These are phyloP conservation scores for Actinidia chinensis DNA, from an alignment of 179 eudicot species.

Conservation along the genomic window DNA sequence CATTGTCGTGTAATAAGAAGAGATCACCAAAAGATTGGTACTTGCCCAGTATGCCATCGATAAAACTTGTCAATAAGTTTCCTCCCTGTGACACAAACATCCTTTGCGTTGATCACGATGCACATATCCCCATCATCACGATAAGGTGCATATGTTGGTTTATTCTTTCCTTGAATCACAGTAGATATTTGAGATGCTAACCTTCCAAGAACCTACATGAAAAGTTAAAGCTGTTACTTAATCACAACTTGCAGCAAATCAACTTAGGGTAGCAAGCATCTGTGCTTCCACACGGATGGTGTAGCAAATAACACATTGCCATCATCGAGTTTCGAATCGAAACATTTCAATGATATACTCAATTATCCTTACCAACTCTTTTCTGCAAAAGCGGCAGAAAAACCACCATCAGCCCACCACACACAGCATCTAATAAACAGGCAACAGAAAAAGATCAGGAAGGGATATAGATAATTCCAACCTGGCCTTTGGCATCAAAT, in stretches of 20 bases:
- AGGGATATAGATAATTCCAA: slow-evolving; percentile 19
- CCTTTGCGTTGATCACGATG: slow-evolving; percentile 87
- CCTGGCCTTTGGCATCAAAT: slow-evolving; percentile 98
- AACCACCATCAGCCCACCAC: not conserved
- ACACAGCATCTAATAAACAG: not conserved
- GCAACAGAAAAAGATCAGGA: not conserved
- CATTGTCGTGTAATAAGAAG: not conserved
- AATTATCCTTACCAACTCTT: not conserved
- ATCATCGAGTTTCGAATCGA: not conserved
- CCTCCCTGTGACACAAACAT: slow-evolving; percentile 84
- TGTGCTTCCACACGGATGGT: not conserved
- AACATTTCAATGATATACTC: not conserved
- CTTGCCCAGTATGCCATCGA: slow-evolving; percentile 68
- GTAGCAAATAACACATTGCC: not conserved
- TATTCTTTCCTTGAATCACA: slow-evolving; percentile 95
- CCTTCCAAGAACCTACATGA: slow-evolving; percentile 85
- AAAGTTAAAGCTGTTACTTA: slow-evolving; percentile 1
- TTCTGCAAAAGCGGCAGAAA: not conserved
- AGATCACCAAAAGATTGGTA: not conserved
- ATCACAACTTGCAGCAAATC: not conserved
- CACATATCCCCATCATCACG: slow-evolving; percentile 99
- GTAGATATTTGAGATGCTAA: slow-evolving; percentile 85
- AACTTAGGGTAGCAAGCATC: not conserved
- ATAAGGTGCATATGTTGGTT: slow-evolving; percentile 85
- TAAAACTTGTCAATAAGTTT: slow-evolving; percentile 86